Evolutionary conservation across 805 yeast species (phyloP).

Genomic region (Candida railenensis): DNA sequence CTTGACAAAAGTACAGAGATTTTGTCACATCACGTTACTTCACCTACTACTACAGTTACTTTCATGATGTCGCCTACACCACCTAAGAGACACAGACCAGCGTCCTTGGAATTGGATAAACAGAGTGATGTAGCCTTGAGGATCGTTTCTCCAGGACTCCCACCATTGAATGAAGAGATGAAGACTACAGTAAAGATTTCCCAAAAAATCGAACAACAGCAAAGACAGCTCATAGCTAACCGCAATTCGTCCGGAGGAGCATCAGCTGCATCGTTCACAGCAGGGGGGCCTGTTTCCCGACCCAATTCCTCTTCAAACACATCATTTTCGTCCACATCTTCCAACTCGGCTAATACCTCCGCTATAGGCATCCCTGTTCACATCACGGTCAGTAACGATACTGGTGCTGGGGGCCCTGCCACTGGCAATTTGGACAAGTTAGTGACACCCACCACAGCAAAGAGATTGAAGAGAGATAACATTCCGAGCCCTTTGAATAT

Average conservation of each 20-base stretch:
- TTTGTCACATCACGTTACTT: no score
- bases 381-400: background rate
- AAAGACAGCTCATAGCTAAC: constrained; percentile 29
- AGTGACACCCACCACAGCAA: constrained; percentile 16
- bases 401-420: background rate
- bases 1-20: no score
- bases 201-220: constrained; percentile 34
- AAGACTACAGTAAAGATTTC: constrained; percentile 28
- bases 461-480: constrained; percentile 31
- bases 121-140: constrained; percentile 29
- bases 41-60: no score
- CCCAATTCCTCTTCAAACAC: constrained; percentile 3
- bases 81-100: constrained; percentile 18
- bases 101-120: constrained; percentile 15
- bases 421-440: constrained; percentile 12
- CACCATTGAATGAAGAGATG: constrained; percentile 30
- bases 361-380: background rate
- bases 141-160: constrained; percentile 34
- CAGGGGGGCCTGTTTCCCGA: background rate
- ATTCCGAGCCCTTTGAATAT: constrained; percentile 31
- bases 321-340: background rate
- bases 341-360: constrained; percentile 3
- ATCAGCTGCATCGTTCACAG: background rate
- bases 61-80: constrained; percentile 3
- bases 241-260: constrained; percentile 12